Conservation (phyloP, 2,329 filamentous ascomycete species). For the Aspergillus brasiliensis region DNA sequence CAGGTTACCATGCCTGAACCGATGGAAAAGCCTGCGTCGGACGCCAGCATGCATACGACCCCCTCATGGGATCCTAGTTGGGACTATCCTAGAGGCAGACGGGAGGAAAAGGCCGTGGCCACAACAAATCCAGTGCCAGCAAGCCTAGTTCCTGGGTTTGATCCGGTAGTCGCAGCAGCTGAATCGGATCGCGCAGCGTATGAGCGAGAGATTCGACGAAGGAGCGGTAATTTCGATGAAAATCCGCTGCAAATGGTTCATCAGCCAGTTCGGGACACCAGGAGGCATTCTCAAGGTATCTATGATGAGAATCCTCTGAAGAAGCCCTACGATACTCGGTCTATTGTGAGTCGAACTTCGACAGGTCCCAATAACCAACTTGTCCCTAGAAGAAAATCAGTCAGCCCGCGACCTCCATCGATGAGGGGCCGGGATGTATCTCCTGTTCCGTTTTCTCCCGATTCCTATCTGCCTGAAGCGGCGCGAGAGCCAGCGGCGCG, state of each 20-base stretch:
- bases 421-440: constrained; percentile 44
- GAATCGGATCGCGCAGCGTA: constrained; percentile 31
- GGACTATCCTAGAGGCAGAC: no score
- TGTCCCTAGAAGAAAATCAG: constrained; percentile 58
- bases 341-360: constrained; percentile 26
- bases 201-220: constrained; percentile 30
- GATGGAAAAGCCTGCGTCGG: no score
- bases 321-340: constrained; percentile 1
- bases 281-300: no score
- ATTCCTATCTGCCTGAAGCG: constrained; percentile 57
- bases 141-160: constrained; percentile 32
- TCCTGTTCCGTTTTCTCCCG: constrained; percentile 60
- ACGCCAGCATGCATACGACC: no score
- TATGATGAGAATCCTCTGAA: no score
- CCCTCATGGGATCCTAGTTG: no score
- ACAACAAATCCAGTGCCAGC: no score
- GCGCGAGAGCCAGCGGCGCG: constrained; percentile 46
- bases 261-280: constrained; percentile 28
- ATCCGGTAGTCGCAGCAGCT: constrained; percentile 32
- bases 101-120: no score
- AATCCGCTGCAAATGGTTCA: constrained; percentile 31
- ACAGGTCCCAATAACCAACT: constrained; percentile 37
- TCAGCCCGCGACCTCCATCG: constrained; percentile 57
- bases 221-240: constrained; percentile 31
- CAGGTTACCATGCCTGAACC: no score